Base-by-base conservation (phyloP, 2,329 filamentous ascomycete genomes). In the Aspergillus neoniger region DNA sequence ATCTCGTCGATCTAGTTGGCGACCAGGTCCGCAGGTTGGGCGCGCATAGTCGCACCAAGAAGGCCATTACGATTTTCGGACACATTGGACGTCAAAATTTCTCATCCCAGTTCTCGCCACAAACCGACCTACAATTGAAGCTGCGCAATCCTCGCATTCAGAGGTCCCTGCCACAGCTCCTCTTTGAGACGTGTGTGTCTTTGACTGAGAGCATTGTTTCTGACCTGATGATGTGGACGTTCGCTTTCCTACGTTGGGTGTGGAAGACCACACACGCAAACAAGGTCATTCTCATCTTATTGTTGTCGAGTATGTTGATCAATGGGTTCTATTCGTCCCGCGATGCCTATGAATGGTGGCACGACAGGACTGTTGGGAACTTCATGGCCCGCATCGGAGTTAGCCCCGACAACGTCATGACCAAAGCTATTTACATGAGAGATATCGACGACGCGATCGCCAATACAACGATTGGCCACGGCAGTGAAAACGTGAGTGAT, bases 301-400 rank as follows among this genome's bases (percentile, higher is more conserved):
- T 98, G 17, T 80, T 82, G 0, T 69, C 89, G 30, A 97, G 92
- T 70, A 76, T 87, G 12, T 70, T 91, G 10, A 83, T 87, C 52
- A 98, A 98, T 70, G 76, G 89, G 21, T 83, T 92, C 66, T 86
- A 93, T 70, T 88, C 90, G 0, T 91, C 89, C 12, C 86, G 88
- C 63, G 88, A 91, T 71, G 85, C 86, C 6, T 86, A 88, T 68
- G 82, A 85, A 2, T 98, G 92, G 92, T 96, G 91, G 90, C 83
- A 86, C 49, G 94, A 98, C 77, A 86, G 92, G 59, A 88, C 86
- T 61, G 92, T 93, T 1, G 85, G 84, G 15, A 88, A 83, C 43
- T 96, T 94, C 74, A 95, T 99, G 92, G 81, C 82, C 36, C 83
- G 88, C 12, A 79, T 98, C 14, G 94, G 94, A 9, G 87, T 98